These are phyloP conservation scores for Aureoboletus auriporus DNA, from an alignment of 768 basidiomycete genomes.

Conservation along the genomic window DNA sequence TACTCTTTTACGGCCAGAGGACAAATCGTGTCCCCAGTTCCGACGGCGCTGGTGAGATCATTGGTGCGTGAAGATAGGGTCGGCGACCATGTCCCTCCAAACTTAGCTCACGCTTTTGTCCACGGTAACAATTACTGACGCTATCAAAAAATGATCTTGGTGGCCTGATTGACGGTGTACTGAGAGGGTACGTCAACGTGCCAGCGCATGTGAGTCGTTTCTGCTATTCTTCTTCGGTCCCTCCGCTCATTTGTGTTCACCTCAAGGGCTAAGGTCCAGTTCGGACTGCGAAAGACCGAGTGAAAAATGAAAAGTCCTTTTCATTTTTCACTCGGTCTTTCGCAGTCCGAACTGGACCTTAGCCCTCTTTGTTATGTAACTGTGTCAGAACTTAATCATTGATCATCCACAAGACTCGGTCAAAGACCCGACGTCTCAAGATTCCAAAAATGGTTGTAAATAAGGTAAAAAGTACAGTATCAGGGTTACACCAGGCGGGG, in stretches of 20 bases:
- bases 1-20: conserved; percentile 15
- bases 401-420: no score
- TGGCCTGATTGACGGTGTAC: conserved; percentile 45
- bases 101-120: conserved; percentile 46
- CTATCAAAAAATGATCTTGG: conserved; percentile 40
- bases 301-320: no score
- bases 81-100: conserved; percentile 56
- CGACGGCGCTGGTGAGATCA: conserved; percentile 56
- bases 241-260: not conserved
- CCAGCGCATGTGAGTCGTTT: conserved; percentile 35
- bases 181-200: conserved; percentile 53
- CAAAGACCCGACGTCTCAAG: no score
- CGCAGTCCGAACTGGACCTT: no score
- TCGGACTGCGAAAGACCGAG: no score
- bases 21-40: conserved; percentile 33
- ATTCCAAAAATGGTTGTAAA: no score
- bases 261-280: no score
- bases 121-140: conserved; percentile 38
- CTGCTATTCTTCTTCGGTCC: not conserved
- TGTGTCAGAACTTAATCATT: no score
- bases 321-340: no score
- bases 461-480: no score
- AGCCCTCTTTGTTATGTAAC: no score
- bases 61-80: conserved; percentile 29
- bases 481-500: no score